Evolutionary conservation across 441 rosid species (phyloP).

Genomic region (Syzygium syzygioides): DNA sequence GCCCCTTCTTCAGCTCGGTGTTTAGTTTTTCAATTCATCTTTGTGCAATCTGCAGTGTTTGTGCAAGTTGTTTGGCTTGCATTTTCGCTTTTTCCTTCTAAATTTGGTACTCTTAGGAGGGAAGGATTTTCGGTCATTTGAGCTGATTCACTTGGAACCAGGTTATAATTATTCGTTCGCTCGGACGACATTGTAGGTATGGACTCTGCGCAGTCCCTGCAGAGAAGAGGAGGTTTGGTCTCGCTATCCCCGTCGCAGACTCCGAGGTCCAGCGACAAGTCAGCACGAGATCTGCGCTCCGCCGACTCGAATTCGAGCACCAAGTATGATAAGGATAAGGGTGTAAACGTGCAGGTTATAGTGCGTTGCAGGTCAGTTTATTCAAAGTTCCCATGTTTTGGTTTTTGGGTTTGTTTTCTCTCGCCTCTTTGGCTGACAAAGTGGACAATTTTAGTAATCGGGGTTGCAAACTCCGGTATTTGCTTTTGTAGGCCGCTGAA

Average conservation of each 20-base stretch:
- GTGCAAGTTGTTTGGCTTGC: background rate
- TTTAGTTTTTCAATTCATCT: background rate
- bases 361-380: slow-evolving; percentile 82
- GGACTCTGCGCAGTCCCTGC: slow-evolving; percentile 46
- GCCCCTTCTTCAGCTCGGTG: background rate
- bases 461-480: background rate
- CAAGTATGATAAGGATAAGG: slow-evolving; percentile 86
- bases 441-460: background rate
- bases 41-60: background rate
- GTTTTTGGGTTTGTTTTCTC: background rate
- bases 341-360: slow-evolving; percentile 93
- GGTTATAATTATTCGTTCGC: background rate
- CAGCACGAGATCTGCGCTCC: slow-evolving; percentile 74
- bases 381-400: background rate
- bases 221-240: slow-evolving; percentile 62
- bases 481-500: slow-evolving; percentile 63
- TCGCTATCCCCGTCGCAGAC: slow-evolving; percentile 83
- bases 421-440: background rate
- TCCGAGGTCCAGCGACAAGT: slow-evolving; percentile 83
- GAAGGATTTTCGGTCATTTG: background rate
- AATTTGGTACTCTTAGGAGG: background rate
- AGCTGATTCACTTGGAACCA: background rate
- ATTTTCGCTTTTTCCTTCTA: no score
- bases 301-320: slow-evolving; percentile 56
- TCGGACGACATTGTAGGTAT: slow-evolving; percentile 15